Evolutionary conservation across 2,329 filamentous ascomycete genomes (phyloP).

Genomic region (Penicillium sclerotigenum): DNA sequence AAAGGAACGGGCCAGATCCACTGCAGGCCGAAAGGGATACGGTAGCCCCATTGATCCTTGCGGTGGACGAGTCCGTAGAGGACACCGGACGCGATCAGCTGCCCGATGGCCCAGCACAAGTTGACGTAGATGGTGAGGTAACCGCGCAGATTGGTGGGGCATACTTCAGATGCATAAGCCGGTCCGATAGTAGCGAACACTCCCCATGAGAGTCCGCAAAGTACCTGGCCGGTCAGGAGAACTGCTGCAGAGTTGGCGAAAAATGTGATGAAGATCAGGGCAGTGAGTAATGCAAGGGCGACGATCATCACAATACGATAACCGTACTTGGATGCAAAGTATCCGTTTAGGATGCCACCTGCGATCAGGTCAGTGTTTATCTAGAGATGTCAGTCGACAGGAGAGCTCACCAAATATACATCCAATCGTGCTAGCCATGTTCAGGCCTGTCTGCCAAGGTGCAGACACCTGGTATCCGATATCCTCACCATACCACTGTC

Average conservation of each 20-base stretch:
- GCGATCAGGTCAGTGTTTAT: background rate
- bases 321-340: conserved; percentile 34
- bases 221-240: conserved; percentile 47
- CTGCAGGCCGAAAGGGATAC: conserved; percentile 36
- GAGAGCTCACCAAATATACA: conserved; percentile 20
- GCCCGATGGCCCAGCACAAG: conserved; percentile 39
- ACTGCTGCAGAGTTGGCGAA: conserved; percentile 47
- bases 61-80: conserved; percentile 33
- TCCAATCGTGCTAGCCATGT: conserved; percentile 30
- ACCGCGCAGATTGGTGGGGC: conserved; percentile 26
- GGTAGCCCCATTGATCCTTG: conserved; percentile 36
- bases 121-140: conserved; percentile 40
- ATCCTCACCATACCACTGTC: conserved; percentile 13
- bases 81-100: conserved; percentile 27
- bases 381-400: fast-evolving
- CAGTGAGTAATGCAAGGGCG: conserved; percentile 42
- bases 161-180: conserved; percentile 30
- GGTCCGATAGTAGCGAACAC: conserved; percentile 30
- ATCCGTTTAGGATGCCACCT: conserved; percentile 32
- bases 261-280: conserved; percentile 51
- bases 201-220: conserved; percentile 46
- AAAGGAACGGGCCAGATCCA: conserved; percentile 28
- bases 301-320: conserved; percentile 47
- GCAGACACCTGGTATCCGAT: conserved; percentile 47
- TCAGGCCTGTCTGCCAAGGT: conserved; percentile 61